These are phyloP conservation scores for Cnidoscolus chayamansa DNA, from an alignment of 441 rosid genomes.

Conservation along the genomic window DNA sequence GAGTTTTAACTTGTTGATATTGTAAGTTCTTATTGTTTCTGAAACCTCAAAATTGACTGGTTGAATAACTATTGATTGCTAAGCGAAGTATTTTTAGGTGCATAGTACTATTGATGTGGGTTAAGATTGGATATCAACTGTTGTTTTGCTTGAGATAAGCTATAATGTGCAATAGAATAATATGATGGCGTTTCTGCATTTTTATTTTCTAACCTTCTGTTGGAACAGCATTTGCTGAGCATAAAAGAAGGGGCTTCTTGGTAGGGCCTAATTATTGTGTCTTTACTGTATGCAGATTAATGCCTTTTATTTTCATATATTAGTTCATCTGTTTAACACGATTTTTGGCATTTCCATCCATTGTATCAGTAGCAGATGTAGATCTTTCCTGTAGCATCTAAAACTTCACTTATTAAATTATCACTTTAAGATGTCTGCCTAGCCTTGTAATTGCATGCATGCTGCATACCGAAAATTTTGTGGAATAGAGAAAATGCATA, in stretches of 20 bases:
- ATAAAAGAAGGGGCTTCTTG: not conserved
- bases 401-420: not conserved
- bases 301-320: not conserved
- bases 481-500: not conserved
- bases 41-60: not conserved
- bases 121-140: not conserved
- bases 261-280: not conserved
- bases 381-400: not conserved
- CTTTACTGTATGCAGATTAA: not conserved
- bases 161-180: not conserved
- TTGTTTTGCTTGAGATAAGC: not conserved
- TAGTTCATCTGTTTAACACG: not conserved
- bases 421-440: not conserved
- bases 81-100: not conserved
- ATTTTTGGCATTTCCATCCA: not conserved
- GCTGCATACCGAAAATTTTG: not conserved
- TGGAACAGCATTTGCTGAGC: not conserved
- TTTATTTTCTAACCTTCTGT: not conserved
- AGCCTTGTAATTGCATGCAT: not conserved
- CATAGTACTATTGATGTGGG: not conserved
- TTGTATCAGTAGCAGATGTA: not conserved
- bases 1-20: not conserved
- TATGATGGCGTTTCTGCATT: not conserved
- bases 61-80: not conserved
- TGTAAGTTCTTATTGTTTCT: conserved; percentile 2